Percentiles rank a stretch among this genome's conserved stretches.
These are phyloP conservation scores for Achaetomiella virescens DNA, from an alignment of 495 filamentous ascomycete species.

Conservation along the genomic window DNA sequence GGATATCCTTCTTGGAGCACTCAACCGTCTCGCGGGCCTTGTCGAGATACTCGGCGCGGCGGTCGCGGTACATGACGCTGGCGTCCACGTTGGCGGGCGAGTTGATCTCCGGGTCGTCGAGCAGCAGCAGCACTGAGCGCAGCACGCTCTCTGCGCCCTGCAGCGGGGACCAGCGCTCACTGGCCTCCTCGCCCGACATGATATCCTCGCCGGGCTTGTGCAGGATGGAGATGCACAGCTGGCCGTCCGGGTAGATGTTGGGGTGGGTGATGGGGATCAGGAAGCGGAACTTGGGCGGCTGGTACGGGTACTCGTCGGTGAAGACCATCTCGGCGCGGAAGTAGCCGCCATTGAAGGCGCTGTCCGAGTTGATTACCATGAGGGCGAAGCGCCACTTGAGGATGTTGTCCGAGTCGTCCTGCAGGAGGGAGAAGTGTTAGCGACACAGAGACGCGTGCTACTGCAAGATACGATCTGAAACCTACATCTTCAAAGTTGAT, in stretches of 20 bases:
- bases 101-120: slow-evolving; percentile 88
- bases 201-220: slow-evolving; percentile 87
- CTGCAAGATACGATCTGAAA: background rate
- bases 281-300: slow-evolving; percentile 90
- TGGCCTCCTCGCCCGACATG: slow-evolving; percentile 81
- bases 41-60: slow-evolving; percentile 59
- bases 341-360: slow-evolving; percentile 86
- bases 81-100: slow-evolving; percentile 96
- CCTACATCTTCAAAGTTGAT: slow-evolving; percentile 63
- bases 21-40: slow-evolving; percentile 66
- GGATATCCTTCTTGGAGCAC: slow-evolving; percentile 69
- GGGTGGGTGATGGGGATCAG: slow-evolving; percentile 74
- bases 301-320: slow-evolving; percentile 81
- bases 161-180: slow-evolving; percentile 87
- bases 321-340: slow-evolving; percentile 87
- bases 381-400: slow-evolving; percentile 82
- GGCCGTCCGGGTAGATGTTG: slow-evolving; percentile 86
- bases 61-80: slow-evolving; percentile 72
- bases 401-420: slow-evolving; percentile 70
- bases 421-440: slow-evolving; percentile 9
- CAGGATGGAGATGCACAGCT: slow-evolving; percentile 93
- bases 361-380: slow-evolving; percentile 87
- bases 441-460: background rate
- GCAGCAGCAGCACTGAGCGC: slow-evolving; percentile 83
- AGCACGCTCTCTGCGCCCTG: slow-evolving; percentile 93